Conservation (phyloP, 116 monocot species). For the Posidonia oceanica region DNA sequence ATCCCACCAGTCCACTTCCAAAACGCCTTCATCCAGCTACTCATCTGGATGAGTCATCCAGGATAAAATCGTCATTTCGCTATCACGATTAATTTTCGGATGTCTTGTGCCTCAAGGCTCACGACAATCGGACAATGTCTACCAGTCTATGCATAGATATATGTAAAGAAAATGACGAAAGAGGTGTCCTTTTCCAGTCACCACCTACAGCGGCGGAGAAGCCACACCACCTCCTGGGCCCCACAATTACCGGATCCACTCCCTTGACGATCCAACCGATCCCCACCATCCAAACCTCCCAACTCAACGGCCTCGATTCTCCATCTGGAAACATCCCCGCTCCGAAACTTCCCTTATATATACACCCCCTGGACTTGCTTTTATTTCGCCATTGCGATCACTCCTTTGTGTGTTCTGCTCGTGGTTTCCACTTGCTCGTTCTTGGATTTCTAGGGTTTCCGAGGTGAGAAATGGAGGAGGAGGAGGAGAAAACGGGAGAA, state of each 20-base stretch:
- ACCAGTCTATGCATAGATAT: too few species aligned
- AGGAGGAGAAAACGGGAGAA: too few species aligned
- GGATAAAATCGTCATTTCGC: not conserved
- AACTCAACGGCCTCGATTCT: not conserved
- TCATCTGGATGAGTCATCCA: too few species aligned
- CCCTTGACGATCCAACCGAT: not conserved
- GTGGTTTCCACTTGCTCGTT: not conserved
- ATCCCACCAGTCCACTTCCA: too few species aligned
- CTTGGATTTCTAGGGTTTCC: not conserved
- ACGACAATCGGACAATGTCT: too few species aligned
- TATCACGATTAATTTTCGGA: too few species aligned
- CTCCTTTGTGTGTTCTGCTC: not conserved
- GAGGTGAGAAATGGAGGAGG: not conserved
- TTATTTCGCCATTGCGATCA: not conserved
- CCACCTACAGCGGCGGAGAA: too few species aligned
- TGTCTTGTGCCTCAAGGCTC: too few species aligned
- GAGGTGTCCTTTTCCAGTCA: too few species aligned
- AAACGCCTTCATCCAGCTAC: too few species aligned
- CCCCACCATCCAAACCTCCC: not conserved
- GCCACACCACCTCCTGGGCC: too few species aligned
- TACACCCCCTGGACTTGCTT: not conserved
- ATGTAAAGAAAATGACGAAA: too few species aligned
- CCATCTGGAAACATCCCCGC: not conserved
- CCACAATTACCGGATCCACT: not conserved
- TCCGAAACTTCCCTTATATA: not conserved